phyloP scores from a whole-genome alignment of 2,329 filamentous ascomycete species.

The Capronia epimyces region DNA sequence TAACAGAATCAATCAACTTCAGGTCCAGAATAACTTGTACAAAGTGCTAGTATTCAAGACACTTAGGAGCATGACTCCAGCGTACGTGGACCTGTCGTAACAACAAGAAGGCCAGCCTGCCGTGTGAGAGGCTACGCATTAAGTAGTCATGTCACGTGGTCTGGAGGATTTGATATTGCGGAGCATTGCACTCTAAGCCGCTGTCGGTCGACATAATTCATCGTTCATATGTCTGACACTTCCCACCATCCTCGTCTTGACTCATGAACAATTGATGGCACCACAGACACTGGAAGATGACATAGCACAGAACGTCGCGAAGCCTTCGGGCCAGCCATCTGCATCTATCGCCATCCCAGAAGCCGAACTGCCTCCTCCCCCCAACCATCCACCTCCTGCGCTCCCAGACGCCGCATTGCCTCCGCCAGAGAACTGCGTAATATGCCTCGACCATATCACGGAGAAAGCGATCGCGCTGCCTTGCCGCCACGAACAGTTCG shows the following conservation, averaged over 20 bases:
- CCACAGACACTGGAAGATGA: constrained; percentile 7
- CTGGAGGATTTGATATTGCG: not conserved
- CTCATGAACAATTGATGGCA: constrained; percentile 16
- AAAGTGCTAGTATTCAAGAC: no score
- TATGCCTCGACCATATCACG: constrained; percentile 73
- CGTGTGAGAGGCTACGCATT: not conserved
- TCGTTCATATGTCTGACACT: not conserved
- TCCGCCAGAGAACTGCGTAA: constrained; percentile 58
- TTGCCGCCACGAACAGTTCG: constrained; percentile 75
- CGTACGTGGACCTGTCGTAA: no score
- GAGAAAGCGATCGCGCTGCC: constrained; percentile 67
- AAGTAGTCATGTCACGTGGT: not conserved
- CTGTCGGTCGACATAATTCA: not conserved
- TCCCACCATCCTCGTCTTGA: not conserved
- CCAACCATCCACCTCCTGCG: not conserved
- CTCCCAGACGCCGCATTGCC: not conserved
- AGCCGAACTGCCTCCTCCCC: not conserved
- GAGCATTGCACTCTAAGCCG: not conserved
- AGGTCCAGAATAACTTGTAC: no score
- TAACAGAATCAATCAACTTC: no score
- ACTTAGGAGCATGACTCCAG: no score
- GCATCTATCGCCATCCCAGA: not conserved
- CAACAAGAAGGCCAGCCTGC: no score
- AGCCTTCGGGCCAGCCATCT: constrained; percentile 7
- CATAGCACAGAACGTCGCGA: constrained; percentile 3